A percentile compares a stretch with the other conserved stretches of the same genome.
These are phyloP conservation scores for Eucalyptus victrix DNA, from an alignment of 345 rosid species.

Conservation along the genomic window DNA sequence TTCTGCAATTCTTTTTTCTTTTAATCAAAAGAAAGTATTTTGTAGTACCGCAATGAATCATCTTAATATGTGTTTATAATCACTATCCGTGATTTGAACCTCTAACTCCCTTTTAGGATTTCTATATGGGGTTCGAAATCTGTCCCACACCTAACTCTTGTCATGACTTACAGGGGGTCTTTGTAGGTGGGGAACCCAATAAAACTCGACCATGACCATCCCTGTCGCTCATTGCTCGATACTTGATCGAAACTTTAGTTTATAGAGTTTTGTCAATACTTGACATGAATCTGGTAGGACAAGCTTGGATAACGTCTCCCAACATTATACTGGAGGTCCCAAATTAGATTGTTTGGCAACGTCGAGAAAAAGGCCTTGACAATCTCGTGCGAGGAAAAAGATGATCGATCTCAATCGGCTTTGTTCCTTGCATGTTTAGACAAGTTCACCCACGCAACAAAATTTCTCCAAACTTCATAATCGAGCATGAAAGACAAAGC, in stretches of 20 bases:
- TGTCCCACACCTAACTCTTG: background rate
- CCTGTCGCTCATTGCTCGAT: background rate
- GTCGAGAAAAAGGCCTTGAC: background rate
- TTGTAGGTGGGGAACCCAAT: background rate
- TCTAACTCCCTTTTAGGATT: background rate
- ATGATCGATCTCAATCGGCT: background rate
- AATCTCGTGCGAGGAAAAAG: background rate
- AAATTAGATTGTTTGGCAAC: background rate
- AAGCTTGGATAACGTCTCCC: background rate
- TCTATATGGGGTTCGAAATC: background rate
- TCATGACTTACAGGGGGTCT: background rate
- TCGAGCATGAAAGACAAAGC: background rate
- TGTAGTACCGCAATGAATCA: too few species aligned
- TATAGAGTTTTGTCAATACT: background rate
- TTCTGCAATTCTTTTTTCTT: background rate
- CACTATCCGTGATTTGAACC: background rate
- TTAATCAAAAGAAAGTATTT: too few species aligned
- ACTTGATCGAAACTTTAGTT: background rate
- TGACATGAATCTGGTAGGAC: background rate
- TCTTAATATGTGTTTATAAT: background rate
- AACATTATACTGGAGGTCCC: background rate
- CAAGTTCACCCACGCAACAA: background rate
- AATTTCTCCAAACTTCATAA: background rate
- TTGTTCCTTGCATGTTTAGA: background rate
- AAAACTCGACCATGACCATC: background rate